Evolutionary conservation across 139 green algal species (phyloP).

Genomic region (Mesotaenium endlicherianum): DNA sequence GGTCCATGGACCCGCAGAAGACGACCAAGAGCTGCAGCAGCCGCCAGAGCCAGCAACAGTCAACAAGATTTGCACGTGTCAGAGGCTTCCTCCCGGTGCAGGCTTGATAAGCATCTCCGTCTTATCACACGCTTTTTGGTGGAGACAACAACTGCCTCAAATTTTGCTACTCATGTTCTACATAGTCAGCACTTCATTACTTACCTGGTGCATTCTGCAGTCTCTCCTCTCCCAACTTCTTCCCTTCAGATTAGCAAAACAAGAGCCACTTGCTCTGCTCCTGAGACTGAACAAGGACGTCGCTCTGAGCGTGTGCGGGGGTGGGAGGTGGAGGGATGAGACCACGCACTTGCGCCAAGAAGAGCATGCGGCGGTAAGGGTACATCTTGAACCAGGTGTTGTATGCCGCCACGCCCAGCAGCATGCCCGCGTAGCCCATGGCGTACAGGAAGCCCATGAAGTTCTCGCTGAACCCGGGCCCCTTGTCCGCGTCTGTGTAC

Average conservation of each 20-base stretch:
- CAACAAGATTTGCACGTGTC: too few species aligned
- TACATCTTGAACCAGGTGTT: constrained; percentile 74
- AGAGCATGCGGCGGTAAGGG: constrained; percentile 29
- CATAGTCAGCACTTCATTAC: too few species aligned
- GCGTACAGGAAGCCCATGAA: constrained; percentile 68
- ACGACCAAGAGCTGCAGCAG: constrained; percentile 9
- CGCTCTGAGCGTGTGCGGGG: not conserved
- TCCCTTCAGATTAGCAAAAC: too few species aligned
- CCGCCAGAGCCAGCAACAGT: not conserved
- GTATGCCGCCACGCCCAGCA: constrained; percentile 70
- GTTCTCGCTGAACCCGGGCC: constrained; percentile 69
- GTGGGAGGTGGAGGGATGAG: not conserved
- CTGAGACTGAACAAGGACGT: too few species aligned
- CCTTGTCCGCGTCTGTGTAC: not conserved
- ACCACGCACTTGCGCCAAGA: constrained; percentile 37
- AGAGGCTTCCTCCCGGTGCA: too few species aligned
- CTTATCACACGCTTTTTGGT: too few species aligned
- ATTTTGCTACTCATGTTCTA: too few species aligned
- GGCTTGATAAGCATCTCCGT: too few species aligned
- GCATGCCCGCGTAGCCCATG: constrained; percentile 68
- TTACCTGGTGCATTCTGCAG: too few species aligned
- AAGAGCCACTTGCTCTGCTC: too few species aligned
- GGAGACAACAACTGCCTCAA: too few species aligned
- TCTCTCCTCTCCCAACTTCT: too few species aligned
- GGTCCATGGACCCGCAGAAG: constrained; percentile 58